Evolutionary conservation across 2,329 filamentous ascomycete species (phyloP), one percentile per base, ranked within the genome.

Genomic region (Fusarium udum): DNA sequence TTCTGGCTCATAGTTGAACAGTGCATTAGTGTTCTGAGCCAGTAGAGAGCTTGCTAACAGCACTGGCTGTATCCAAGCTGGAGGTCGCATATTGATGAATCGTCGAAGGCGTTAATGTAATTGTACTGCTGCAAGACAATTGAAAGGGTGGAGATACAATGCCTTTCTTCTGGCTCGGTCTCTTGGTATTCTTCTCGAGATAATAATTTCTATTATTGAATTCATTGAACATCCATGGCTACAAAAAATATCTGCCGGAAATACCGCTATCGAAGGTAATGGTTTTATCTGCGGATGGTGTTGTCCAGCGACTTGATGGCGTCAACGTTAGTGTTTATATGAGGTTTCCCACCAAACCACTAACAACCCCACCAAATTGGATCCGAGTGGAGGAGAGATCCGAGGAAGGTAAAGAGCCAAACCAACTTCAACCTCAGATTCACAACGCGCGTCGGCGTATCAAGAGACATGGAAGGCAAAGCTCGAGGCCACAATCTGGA

Each of bases 271-370:
- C 9, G 1, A 8, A 10, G 6, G 12, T 3, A 34, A 39, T 67
- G 42, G 26, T n/a, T 49, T 1, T 24, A 28, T 64, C 59, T 42
- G 37, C 34, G 37, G 7, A 64, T 78, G 61, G 40, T 75, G 74
- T 61, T 70, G 71, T 72, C 11, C 37, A 32, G 22, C 28, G 32
- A 48, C 24, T 8, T 20, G 18, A 78, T 78, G 48, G 76, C 76
- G 76, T 73, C 74, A 77, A 64, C 36, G 67, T 73, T 77, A 78
- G 66, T 48, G 52, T 18, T 28, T 26, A 1, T 4, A 32, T 14
- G 26, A 2, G 2, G 0, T 3, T 1, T 4, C 1, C 2, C 37
- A 42, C 49, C 7, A 75, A 53, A 73, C 3, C 40, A 70, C 71
- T 77, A 77, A 73, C 75, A 71, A 24, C 37, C n/a, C 40, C 48